Percentiles rank a stretch among this genome's conserved stretches.
These are phyloP conservation scores for Chamaecyparis obtusa DNA, from an alignment of 75 land plant genomes.

Conservation along the genomic window DNA sequence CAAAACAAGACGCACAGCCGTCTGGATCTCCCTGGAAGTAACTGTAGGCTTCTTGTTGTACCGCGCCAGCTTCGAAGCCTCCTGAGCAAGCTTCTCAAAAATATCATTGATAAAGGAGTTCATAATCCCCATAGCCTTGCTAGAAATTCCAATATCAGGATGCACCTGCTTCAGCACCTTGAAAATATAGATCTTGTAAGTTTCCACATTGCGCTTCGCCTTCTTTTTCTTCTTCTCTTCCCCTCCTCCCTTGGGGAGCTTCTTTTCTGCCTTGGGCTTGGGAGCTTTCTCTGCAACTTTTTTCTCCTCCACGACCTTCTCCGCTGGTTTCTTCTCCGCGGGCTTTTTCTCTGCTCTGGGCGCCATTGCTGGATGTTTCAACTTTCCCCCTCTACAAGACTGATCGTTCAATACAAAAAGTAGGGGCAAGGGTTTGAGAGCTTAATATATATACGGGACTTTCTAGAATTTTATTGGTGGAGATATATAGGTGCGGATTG, in stretches of 20 bases:
- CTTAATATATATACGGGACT: background rate
- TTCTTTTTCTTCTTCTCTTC: constrained; percentile 12
- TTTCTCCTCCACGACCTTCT: constrained; percentile 2
- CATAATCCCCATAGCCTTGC: constrained; percentile 67
- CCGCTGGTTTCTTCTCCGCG: constrained; percentile 2
- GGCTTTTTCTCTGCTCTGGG: constrained; percentile 1
- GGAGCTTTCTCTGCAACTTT: background rate
- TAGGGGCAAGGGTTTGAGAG: background rate
- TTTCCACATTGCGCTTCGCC: constrained; percentile 11
- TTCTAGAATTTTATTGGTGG: background rate
- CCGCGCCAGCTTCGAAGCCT: constrained; percentile 49
- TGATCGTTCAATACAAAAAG: background rate
- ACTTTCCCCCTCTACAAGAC: background rate
- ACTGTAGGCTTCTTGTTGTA: constrained; percentile 51
- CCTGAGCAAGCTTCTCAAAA: constrained; percentile 71
- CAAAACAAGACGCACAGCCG: constrained; percentile 57
- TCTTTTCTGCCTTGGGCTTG: constrained; percentile 10
- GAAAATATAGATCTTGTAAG: constrained; percentile 50
- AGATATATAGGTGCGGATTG: background rate
- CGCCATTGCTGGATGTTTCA: background rate
- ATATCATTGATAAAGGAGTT: constrained; percentile 66
- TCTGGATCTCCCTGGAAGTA: constrained; percentile 67
- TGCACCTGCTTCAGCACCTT: constrained; percentile 75
- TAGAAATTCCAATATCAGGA: constrained; percentile 61
- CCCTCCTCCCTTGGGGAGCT: constrained; percentile 15